Evolutionary conservation across 352 stramenopile species (phyloP), one percentile per base, ranked within the genome.

Genomic region (Phytophthora melonis): DNA sequence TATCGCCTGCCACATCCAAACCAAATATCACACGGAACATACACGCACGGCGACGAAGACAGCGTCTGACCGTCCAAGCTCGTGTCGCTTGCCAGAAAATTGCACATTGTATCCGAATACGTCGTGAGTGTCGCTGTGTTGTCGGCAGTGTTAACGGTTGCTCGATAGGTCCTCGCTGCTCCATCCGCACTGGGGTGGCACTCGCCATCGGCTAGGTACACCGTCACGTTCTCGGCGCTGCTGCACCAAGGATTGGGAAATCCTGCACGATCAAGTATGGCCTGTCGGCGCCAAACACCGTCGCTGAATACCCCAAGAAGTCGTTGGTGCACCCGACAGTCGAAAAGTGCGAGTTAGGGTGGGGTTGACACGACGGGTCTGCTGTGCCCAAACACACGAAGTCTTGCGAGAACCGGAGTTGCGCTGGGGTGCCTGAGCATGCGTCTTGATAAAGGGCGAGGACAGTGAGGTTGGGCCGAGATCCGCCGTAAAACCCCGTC

Each of bases 261-360:
- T 66, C 57, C 36, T 43, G 32, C 14, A 66, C 34, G 11, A 66
- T 41, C 36, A 72, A 14, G 56, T 66, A 61, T 11, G 65, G 65
- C 30, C 6, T 72, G 8, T 49, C 41, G 9, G n/a, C 18, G 36
- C 56, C 65, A 19, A 72, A 66, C 23, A 25, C 2, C 9, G 19
- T 13, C 5, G 45, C 65, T 4, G 47, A 18, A 5, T 53, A 55
- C 3, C 34, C 47, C 11, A 18, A 53, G 13, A 39, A 50, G 16
- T 62, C 43, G 8, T 13, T 16, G 9, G 36, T 16, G 21, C 57
- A 72, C 0, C 23, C 36, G 0, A 36, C 8, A 25, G 39, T 9
- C 1, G 58, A 62, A 47, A 67, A 67, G 3, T 43, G 25, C 3
- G 58, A 62, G 21, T 8, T 43, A 27, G 23, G 23, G 23, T 27